Evolutionary conservation across 257 asterid species (phyloP), one percentile per base, ranked within the genome.

Genomic region (Ajuga chamaepitys): DNA sequence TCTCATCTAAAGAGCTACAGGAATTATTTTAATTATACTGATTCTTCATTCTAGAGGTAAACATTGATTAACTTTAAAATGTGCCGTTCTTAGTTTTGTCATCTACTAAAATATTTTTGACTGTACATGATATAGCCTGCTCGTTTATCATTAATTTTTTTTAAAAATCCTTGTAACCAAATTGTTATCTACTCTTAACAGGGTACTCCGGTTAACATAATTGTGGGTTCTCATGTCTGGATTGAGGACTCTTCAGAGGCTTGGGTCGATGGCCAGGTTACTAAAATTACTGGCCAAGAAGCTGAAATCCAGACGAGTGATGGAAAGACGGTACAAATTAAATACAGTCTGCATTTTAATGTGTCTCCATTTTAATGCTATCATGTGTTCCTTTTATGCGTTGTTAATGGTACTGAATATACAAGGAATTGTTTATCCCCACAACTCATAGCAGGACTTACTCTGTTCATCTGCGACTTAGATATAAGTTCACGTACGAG

Each of bases 161-260:
- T 69, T 51, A 41, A n/a, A 44, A 40, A 50, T 40, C 42, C 38
- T 62, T 38, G 69, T 68, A 11, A 41, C 53, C 52, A 44, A 17
- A 34, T 13, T 56, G 28, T 48, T 51, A 17, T 76, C 53, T 47
- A 59, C 48, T 68, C 65, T 46, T 57, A 58, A 48, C 87, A 94
- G 97, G 96, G 96, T 25, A 86, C 96, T 73, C 69, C 84, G 25
- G 99, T 94, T 68, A 88, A 89, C 72, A 90, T 94, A 67, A 90
- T 90, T 58, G 96, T 79, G 50, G 97, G 97, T 34, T 94, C 99
- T 66, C 85, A 94, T 50, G 95, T 94, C 70, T 94, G 99, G 99
- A 74, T 69, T 48, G 95, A 86, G 79, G 99, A 94, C 83, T 88
- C 85, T 16, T 60, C 18, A n/a, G 45, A 74, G 72, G 87, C 99